Conservation (phyloP, 2,329 filamentous ascomycete species). For the Fragosphaeria purpurea region DNA sequence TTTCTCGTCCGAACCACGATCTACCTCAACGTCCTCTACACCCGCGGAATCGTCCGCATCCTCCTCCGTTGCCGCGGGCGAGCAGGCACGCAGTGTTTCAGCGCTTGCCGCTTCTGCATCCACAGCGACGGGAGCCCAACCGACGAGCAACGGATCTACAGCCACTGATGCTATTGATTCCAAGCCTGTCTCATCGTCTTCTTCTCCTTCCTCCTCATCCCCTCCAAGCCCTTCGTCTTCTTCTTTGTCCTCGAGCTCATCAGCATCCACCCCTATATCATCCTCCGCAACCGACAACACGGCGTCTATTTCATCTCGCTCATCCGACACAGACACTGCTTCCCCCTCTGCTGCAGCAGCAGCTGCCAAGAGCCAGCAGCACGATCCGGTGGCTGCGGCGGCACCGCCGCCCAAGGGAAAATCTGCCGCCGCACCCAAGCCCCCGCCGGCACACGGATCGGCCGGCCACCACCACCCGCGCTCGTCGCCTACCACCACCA, state of each 20-base stretch:
- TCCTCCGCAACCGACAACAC: background rate
- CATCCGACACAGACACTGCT: background rate
- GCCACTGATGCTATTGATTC: background rate
- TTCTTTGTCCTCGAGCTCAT: background rate
- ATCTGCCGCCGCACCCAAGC: background rate
- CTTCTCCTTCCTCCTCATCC: background rate
- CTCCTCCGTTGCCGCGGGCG: background rate
- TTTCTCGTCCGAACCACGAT: no score
- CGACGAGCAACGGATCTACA: no score
- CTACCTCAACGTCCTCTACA: no score
- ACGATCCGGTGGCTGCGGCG: background rate
- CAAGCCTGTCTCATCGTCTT: background rate
- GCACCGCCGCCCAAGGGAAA: background rate
- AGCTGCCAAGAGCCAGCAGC: background rate
- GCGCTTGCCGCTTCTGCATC: background rate
- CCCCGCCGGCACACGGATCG: slow-evolving; percentile 8
- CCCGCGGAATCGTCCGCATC: background rate
- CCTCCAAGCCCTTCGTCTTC: background rate
- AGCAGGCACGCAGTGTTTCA: background rate
- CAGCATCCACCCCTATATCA: background rate
- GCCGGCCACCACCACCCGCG: background rate
- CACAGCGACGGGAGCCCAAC: background rate
- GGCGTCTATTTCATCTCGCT: no score
- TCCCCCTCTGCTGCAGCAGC: background rate
- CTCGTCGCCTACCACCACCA: background rate